phyloP scores from a whole-genome alignment of 2,329 filamentous ascomycete species.

The Cladosporium sp. region DNA sequence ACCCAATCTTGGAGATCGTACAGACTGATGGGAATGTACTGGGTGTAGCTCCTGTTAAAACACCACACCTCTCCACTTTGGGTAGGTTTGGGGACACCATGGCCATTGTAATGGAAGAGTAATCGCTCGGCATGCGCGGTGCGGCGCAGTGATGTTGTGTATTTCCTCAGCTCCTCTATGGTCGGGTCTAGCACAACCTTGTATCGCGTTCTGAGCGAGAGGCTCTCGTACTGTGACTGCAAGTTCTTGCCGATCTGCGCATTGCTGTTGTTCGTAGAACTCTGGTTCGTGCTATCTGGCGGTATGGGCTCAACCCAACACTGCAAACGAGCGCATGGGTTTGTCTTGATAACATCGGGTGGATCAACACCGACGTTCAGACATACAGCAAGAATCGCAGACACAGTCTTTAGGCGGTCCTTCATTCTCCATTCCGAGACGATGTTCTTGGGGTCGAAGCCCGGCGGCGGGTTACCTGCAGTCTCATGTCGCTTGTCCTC shows the following conservation, averaged over 20 bases:
- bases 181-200: slow-evolving; percentile 97
- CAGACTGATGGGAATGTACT: slow-evolving; percentile 95
- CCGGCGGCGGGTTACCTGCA: slow-evolving; percentile 77
- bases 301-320: slow-evolving; percentile 91
- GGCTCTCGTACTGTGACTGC: slow-evolving; percentile 94
- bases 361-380: slow-evolving; percentile 97
- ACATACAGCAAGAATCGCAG: slow-evolving; percentile 88
- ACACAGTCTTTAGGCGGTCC: slow-evolving; percentile 93
- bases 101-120: slow-evolving; percentile 97
- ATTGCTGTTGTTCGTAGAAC: slow-evolving; percentile 41
- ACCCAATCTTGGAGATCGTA: slow-evolving; percentile 97
- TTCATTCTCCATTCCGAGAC: slow-evolving; percentile 97
- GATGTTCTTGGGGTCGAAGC: slow-evolving; percentile 32
- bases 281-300: slow-evolving; percentile 49
- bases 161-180: slow-evolving; percentile 95
- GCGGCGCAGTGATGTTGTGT: slow-evolving; percentile 82
- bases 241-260: slow-evolving; percentile 94
- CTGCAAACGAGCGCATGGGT: slow-evolving; percentile 87
- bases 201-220: slow-evolving; percentile 93
- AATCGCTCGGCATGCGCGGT: slow-evolving; percentile 96
- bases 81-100: slow-evolving; percentile 94
- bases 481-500: slow-evolving; percentile 97
- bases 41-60: slow-evolving; percentile 97
- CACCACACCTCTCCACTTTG: slow-evolving; percentile 98
- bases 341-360: slow-evolving; percentile 94